phyloP scores from a whole-genome alignment of 345 rosid genomes.

The Lagerstroemia speciosa region DNA sequence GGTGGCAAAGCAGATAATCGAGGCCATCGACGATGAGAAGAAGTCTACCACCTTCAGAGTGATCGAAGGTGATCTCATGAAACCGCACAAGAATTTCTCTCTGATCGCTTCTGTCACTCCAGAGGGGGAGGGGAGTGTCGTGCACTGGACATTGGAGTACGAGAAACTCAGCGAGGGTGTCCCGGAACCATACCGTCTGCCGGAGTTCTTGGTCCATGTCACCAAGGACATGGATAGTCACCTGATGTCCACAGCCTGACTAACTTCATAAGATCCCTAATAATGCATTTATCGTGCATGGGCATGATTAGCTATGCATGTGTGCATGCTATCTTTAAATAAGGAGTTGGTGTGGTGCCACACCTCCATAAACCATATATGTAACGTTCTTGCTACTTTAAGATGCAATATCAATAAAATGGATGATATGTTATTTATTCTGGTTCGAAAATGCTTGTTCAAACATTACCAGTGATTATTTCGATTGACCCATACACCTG shows the following conservation, averaged over 20 bases:
- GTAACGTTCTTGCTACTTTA: background rate
- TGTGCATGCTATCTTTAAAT: no score
- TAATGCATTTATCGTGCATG: no score
- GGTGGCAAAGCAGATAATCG: constrained; percentile 23
- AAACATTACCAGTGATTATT: no score
- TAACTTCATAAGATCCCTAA: background rate
- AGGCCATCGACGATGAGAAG: constrained; percentile 32
- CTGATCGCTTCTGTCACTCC: constrained; percentile 5
- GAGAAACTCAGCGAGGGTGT: constrained; percentile 13
- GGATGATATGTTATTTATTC: no score
- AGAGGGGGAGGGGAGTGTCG: constrained; percentile 10
- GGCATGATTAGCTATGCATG: background rate
- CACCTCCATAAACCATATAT: background rate
- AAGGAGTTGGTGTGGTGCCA: no score
- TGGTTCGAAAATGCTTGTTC: background rate
- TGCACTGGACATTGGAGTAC: constrained; percentile 6
- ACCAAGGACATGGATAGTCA: background rate
- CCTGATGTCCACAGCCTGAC: background rate
- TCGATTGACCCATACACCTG: no score
- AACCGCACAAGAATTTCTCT: constrained; percentile 17
- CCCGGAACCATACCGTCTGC: constrained; percentile 3
- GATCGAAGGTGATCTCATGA: constrained; percentile 32
- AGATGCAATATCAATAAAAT: no score
- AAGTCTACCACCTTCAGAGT: constrained; percentile 22
- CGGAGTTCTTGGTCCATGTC: constrained; percentile 5